Percentiles rank a stretch among this genome's conserved stretches.
These are phyloP conservation scores for Schizochytrium sp. DNA, from an alignment of 108 stramenopile genomes.

Conservation along the genomic window DNA sequence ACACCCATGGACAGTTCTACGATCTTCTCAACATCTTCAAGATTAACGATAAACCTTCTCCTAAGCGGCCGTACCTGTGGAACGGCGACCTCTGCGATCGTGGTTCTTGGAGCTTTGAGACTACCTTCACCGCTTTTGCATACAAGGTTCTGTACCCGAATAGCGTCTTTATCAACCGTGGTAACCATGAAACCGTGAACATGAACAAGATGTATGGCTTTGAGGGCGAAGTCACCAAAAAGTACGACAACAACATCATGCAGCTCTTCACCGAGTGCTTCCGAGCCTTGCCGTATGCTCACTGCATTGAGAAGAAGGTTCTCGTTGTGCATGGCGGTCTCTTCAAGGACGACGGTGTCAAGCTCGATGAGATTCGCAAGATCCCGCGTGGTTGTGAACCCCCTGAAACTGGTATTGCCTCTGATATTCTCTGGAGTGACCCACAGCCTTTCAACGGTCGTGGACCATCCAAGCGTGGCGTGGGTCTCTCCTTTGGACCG, in stretches of 20 bases:
- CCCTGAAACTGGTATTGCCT: slow-evolving; percentile 92
- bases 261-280: slow-evolving; percentile 95
- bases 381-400: slow-evolving; percentile 89
- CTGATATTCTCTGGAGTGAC: slow-evolving; percentile 96
- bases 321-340: slow-evolving; percentile 97
- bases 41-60: slow-evolving; percentile 87
- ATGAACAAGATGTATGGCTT: slow-evolving; percentile 99
- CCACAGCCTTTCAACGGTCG: slow-evolving; percentile 96
- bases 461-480: slow-evolving; percentile 91
- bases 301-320: slow-evolving; percentile 85
- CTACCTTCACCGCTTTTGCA: slow-evolving; percentile 88
- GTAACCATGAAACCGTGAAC: slow-evolving; percentile 98
- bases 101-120: slow-evolving; percentile 93
- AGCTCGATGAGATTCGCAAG: slow-evolving; percentile 87
- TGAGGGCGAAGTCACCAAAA: slow-evolving; percentile 97
- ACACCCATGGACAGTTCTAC: slow-evolving; percentile 99
- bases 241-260: slow-evolving; percentile 96
- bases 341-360: slow-evolving; percentile 83
- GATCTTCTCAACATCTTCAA: slow-evolving; percentile 98
- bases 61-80: slow-evolving; percentile 92
- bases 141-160: slow-evolving; percentile 87
- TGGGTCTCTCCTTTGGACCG: slow-evolving; percentile 96
- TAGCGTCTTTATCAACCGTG: slow-evolving; percentile 85
- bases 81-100: slow-evolving; percentile 99
- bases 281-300: slow-evolving; percentile 86